Evolutionary conservation across 768 basidiomycete species (phyloP).

Genomic region (Coprinopsis cinerea): DNA sequence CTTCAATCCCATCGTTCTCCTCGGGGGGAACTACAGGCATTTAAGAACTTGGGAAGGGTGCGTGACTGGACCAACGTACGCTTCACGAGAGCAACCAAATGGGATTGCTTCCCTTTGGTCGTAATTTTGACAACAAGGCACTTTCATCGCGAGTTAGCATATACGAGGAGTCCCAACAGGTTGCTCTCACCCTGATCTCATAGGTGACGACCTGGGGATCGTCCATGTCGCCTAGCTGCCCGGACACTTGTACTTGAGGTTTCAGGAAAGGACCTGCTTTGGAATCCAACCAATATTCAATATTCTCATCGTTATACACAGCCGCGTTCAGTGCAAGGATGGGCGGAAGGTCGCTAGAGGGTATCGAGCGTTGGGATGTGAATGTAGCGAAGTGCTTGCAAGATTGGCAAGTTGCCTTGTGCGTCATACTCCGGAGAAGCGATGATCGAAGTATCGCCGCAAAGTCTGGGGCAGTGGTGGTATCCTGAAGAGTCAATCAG

Average conservation of each 20-base stretch:
- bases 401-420: constrained; percentile 80
- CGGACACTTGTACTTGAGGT: constrained; percentile 49
- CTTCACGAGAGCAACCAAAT: constrained; percentile 85
- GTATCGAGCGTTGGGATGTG: constrained; percentile 60
- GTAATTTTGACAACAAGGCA: constrained; percentile 78
- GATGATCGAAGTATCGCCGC: constrained; percentile 66
- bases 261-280: constrained; percentile 54
- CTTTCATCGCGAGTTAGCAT: too few relatives aligned
- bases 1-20: constrained; percentile 36
- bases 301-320: constrained; percentile 68
- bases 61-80: constrained; percentile 35
- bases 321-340: constrained; percentile 83
- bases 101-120: constrained; percentile 64
- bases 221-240: constrained; percentile 53
- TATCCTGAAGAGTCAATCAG: constrained; percentile 8
- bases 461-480: constrained; percentile 42
- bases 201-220: constrained; percentile 57
- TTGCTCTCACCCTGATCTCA: constrained; percentile 58
- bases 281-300: constrained; percentile 71
- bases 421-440: constrained; percentile 71
- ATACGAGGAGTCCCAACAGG: too few relatives aligned
- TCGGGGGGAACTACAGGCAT: constrained; percentile 59
- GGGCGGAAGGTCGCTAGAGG: constrained; percentile 67
- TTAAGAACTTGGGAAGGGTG: background rate
- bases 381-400: constrained; percentile 79